phyloP scores from a whole-genome alignment of 73 alveolate species.

The Chromera velia region DNA sequence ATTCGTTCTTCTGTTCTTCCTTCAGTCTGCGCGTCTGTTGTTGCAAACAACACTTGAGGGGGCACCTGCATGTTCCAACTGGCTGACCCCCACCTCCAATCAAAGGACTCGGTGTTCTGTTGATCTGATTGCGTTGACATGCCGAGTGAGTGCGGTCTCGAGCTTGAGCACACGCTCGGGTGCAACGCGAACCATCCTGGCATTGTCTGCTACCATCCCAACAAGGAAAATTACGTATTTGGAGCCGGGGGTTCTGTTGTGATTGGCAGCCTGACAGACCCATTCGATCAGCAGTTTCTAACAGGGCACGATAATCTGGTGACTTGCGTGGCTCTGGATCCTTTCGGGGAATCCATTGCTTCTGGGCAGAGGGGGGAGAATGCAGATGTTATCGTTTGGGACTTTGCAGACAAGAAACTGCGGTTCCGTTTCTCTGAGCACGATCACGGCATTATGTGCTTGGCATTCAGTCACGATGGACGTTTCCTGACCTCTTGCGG shows the following conservation, averaged over 20 bases:
- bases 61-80: too few species aligned
- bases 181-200: constrained; percentile 71
- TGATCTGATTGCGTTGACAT: too few species aligned
- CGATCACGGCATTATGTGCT: constrained; percentile 79
- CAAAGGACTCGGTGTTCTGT: too few species aligned
- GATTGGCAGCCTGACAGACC: constrained; percentile 80
- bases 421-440: constrained; percentile 81
- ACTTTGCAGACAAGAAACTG: constrained; percentile 61
- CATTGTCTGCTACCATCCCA: constrained; percentile 79
- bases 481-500: constrained; percentile 77
- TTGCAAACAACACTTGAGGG: too few species aligned
- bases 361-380: constrained; percentile 89
- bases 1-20: too few species aligned
- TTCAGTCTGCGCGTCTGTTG: too few species aligned
- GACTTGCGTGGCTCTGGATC: constrained; percentile 76
- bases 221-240: constrained; percentile 69
- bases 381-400: constrained; percentile 88
- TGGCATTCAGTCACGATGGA: constrained; percentile 86
- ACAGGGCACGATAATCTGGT: constrained; percentile 91
- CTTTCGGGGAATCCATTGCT: constrained; percentile 76
- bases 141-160: too few species aligned
- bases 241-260: constrained; percentile 85
- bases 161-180: constrained; percentile 91
- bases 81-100: too few species aligned
- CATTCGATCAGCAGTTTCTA: constrained; percentile 78